Evolutionary conservation across 1,139 yeast genomes (phyloP).

Genomic region (Kurtzmaniella quercitrusa): DNA sequence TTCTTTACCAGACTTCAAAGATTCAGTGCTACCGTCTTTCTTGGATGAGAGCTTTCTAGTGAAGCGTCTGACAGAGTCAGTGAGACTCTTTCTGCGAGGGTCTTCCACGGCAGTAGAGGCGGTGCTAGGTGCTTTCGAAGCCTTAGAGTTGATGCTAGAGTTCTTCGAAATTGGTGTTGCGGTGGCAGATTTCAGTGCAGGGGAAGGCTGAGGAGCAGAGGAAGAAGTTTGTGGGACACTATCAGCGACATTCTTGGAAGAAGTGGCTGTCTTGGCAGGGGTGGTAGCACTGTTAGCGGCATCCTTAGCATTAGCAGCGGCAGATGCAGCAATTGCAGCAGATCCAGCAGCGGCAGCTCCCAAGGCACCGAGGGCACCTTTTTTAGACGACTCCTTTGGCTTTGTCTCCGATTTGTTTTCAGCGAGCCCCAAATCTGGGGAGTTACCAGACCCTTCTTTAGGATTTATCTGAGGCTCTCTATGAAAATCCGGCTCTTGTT

Average conservation of each 20-base stretch:
- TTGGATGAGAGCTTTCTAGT: conserved; percentile 17
- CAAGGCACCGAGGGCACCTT: background rate
- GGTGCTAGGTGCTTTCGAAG: background rate
- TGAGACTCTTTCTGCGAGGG: conserved; percentile 16
- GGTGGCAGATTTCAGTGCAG: conserved; percentile 8
- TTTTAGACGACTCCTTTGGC: background rate
- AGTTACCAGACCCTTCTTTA: background rate
- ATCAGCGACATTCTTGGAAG: conserved; percentile 6
- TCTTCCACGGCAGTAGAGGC: conserved; percentile 5
- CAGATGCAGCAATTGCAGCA: conserved; percentile 6
- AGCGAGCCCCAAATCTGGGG: conserved; percentile 1
- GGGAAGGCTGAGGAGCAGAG: conserved; percentile 8
- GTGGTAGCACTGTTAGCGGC: conserved; percentile 7
- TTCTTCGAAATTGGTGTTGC: conserved; percentile 5
- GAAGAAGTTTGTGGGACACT: conserved; percentile 8
- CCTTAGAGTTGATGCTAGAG: conserved; percentile 2
- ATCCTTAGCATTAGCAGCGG: conserved; percentile 10
- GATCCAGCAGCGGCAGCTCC: conserved; percentile 9
- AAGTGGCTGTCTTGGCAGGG: conserved; percentile 8
- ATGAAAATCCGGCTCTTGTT: background rate
- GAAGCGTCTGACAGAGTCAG: conserved; percentile 21
- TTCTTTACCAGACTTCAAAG: conserved; percentile 10
- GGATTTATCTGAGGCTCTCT: conserved; percentile 1
- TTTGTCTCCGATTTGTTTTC: background rate
- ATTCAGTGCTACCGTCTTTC: conserved; percentile 7